A percentile compares a stretch with the other conserved stretches of the same genome.
These are phyloP conservation scores for Glonium stellatum DNA, from an alignment of 495 filamentous ascomycete species.

Conservation along the genomic window DNA sequence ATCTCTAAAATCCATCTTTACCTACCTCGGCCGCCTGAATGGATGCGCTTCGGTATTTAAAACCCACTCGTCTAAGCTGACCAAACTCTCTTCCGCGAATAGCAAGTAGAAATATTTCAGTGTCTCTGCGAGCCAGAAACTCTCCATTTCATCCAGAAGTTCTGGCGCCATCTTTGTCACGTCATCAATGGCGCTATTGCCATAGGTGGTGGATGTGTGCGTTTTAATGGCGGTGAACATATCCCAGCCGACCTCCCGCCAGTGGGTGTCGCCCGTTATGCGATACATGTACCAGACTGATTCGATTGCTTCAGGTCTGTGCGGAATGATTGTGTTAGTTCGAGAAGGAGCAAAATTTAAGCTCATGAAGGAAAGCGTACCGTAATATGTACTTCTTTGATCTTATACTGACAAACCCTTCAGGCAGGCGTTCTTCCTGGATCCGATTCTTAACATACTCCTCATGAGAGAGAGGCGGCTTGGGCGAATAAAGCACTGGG, in stretches of 20 bases:
- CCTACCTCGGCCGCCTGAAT: slow-evolving; percentile 23
- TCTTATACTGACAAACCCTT: slow-evolving; percentile 57
- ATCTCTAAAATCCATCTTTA: neutral
- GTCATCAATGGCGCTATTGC: slow-evolving; percentile 68
- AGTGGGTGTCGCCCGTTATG: slow-evolving; percentile 70
- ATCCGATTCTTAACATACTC: slow-evolving; percentile 58
- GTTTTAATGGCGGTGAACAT: slow-evolving; percentile 75
- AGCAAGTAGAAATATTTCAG: slow-evolving; percentile 88
- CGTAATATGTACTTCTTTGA: slow-evolving; percentile 67
- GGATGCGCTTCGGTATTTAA: slow-evolving; percentile 40
- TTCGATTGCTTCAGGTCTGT: slow-evolving; percentile 85
- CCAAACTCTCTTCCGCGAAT: slow-evolving; percentile 61
- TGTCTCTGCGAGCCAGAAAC: slow-evolving; percentile 41
- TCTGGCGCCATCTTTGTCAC: slow-evolving; percentile 48
- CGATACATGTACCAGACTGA: slow-evolving; percentile 95
- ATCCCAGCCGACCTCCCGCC: slow-evolving; percentile 82
- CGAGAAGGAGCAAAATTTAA: neutral
- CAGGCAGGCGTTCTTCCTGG: slow-evolving; percentile 54
- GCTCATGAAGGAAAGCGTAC: slow-evolving; percentile 38
- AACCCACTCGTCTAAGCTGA: slow-evolving; percentile 66
- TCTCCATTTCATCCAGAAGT: slow-evolving; percentile 36
- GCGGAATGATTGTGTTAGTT: neutral
- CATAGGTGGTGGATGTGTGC: slow-evolving; percentile 58
- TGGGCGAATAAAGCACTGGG: slow-evolving; percentile 15
- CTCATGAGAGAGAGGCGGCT: slow-evolving; percentile 49